These are phyloP conservation scores for Diaporthe ampelina DNA, from an alignment of 2,329 filamentous ascomycete genomes.

Conservation along the genomic window DNA sequence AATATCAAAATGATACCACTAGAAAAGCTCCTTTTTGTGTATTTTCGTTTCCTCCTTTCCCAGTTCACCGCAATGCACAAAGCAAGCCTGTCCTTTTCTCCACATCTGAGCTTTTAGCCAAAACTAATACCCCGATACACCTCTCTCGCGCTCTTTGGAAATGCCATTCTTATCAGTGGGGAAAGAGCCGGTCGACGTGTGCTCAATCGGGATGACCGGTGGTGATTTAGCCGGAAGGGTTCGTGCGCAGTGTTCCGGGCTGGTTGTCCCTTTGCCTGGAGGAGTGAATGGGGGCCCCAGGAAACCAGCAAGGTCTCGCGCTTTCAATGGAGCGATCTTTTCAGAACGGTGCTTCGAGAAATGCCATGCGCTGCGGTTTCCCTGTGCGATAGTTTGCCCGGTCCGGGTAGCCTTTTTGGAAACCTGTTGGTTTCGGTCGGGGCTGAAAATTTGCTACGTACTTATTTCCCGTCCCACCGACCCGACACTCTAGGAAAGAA, in stretches of 20 bases:
- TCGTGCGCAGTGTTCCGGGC: conserved; percentile 9
- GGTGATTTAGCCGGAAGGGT: conserved; percentile 43
- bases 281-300: background rate
- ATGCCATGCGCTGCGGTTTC: background rate
- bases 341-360: conserved; percentile 30
- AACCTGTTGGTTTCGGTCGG: background rate
- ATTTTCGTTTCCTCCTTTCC: conserved; percentile 5
- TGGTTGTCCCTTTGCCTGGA: background rate
- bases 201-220: background rate
- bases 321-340: conserved; percentile 1
- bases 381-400: conserved; percentile 3
- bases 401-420: conserved; percentile 17
- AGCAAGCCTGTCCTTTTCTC: conserved; percentile 33
- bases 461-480: background rate
- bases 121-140: conserved; percentile 29
- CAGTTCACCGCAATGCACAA: conserved; percentile 18
- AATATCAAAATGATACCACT: conserved; percentile 49
- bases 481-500: conserved; percentile 16
- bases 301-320: background rate
- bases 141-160: conserved; percentile 7
- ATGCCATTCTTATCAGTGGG: conserved; percentile 15
- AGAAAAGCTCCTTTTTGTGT: conserved; percentile 43
- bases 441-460: conserved; percentile 7
- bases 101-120: conserved; percentile 34
- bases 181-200: conserved; percentile 10